These are phyloP conservation scores for Epicoccum nigrum DNA, from an alignment of 2,329 filamentous ascomycete genomes.

Conservation along the genomic window DNA sequence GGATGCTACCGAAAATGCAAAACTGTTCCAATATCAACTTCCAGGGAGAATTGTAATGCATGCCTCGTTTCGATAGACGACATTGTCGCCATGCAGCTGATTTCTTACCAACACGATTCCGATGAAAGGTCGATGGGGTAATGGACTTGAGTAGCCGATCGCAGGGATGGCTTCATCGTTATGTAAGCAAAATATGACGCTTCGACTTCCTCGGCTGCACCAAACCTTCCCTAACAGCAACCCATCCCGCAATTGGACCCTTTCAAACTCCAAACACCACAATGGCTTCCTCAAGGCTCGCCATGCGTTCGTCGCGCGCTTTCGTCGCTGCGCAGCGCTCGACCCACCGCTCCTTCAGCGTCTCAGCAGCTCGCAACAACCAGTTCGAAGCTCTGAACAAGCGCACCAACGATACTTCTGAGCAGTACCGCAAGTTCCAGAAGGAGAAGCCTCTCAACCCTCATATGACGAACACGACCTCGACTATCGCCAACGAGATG, in stretches of 20 bases:
- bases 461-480: conserved; percentile 68
- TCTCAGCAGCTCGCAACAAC: conserved; percentile 43
- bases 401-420: conserved; percentile 59
- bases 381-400: conserved; percentile 55
- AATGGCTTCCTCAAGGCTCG: conserved; percentile 57
- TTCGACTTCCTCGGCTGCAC: conserved; percentile 28
- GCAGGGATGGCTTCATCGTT: conserved; percentile 17
- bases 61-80: too few relatives aligned
- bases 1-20: too few relatives aligned
- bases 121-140: conserved; percentile 11
- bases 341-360: conserved; percentile 47
- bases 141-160: conserved; percentile 27
- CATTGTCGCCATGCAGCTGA: too few relatives aligned
- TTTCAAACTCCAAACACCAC: conserved; percentile 7
- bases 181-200: conserved; percentile 30
- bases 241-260: conserved; percentile 23
- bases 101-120: background rate
- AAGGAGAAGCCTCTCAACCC: conserved; percentile 64
- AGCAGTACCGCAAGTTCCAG: conserved; percentile 62
- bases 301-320: conserved; percentile 54
- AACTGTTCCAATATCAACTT: too few relatives aligned
- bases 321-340: conserved; percentile 44
- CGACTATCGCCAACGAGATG: conserved; percentile 68
- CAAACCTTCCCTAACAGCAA: conserved; percentile 16
- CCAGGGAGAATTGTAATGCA: too few relatives aligned